phyloP scores from a whole-genome alignment of 495 filamentous ascomycete species.

The Lepidopterella palustris region DNA sequence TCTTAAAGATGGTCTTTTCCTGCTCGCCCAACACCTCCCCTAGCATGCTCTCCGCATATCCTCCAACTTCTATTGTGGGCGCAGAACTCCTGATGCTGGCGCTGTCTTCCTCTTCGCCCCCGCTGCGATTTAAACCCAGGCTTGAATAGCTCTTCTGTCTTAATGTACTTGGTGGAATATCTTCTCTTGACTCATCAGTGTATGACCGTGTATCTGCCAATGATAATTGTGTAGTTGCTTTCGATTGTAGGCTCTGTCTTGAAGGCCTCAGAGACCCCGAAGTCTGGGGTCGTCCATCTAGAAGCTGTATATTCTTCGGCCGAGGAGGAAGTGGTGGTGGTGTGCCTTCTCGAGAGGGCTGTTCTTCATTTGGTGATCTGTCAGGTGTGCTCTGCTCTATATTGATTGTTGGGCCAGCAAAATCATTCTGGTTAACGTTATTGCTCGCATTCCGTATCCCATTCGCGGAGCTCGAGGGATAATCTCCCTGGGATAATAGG shows the following conservation, averaged over 20 bases:
- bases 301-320: constrained; percentile 11
- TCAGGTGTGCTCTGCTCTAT: constrained; percentile 11
- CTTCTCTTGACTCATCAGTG: constrained; percentile 43
- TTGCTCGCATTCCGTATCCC: constrained; percentile 1
- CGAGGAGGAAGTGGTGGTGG: constrained; percentile 28
- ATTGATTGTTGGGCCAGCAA: constrained; percentile 19
- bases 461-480: background rate
- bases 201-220: constrained; percentile 68
- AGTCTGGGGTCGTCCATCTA: constrained; percentile 18
- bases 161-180: constrained; percentile 31
- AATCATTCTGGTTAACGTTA: constrained; percentile 20
- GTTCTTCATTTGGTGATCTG: constrained; percentile 2
- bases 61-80: constrained; percentile 63
- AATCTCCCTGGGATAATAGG: background rate
- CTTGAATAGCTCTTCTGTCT: constrained; percentile 29
- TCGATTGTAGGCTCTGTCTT: constrained; percentile 49
- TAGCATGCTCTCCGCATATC: constrained; percentile 77
- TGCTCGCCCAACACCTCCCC: constrained; percentile 53
- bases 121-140: constrained; percentile 43
- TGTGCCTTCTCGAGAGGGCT: constrained; percentile 21
- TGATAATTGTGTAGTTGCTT: constrained; percentile 77
- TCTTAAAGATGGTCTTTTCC: constrained; percentile 55
- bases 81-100: constrained; percentile 78
- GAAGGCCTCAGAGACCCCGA: constrained; percentile 14
- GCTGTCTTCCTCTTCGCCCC: constrained; percentile 66